These are phyloP conservation scores for Chytriomyces confervae DNA, from an alignment of 192 early-diverging fungal species.

Conservation along the genomic window DNA sequence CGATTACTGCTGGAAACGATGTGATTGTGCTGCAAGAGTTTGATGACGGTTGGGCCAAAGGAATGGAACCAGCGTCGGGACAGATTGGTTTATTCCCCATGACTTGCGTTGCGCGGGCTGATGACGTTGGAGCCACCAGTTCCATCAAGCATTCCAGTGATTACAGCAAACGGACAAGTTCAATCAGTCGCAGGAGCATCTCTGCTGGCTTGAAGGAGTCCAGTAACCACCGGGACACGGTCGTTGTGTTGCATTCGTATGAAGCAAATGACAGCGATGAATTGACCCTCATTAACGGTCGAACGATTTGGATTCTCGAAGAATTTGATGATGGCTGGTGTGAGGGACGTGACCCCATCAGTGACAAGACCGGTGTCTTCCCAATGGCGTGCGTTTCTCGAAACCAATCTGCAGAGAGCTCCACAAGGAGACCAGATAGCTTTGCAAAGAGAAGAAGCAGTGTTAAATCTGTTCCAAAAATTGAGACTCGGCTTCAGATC, in stretches of 20 bases:
- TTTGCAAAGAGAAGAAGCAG: slow-evolving; percentile 7
- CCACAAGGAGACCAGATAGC: neutral
- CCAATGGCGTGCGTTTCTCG: slow-evolving; percentile 43
- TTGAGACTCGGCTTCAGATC: slow-evolving; percentile 12
- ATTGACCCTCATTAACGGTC: slow-evolving; percentile 35
- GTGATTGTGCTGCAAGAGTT: slow-evolving; percentile 43
- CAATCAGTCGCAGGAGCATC: slow-evolving; percentile 1
- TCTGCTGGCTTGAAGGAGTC: neutral
- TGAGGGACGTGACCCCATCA: slow-evolving; percentile 24
- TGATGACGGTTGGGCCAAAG: slow-evolving; percentile 52
- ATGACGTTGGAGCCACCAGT: neutral
- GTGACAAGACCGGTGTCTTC: slow-evolving; percentile 41
- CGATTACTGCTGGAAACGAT: slow-evolving; percentile 32
- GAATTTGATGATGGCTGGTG: slow-evolving; percentile 46
- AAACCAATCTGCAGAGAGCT: neutral
- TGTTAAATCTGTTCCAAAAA: neutral
- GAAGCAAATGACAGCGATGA: slow-evolving; percentile 40
- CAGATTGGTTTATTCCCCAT: slow-evolving; percentile 44
- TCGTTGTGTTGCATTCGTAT: slow-evolving; percentile 38
- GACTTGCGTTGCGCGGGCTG: slow-evolving; percentile 33
- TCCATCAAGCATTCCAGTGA: neutral
- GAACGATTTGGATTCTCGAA: slow-evolving; percentile 41
- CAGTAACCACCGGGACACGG: too few species aligned
- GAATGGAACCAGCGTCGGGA: slow-evolving; percentile 23
- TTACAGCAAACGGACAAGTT: slow-evolving; percentile 13